These are phyloP conservation scores for Acer yangbiense DNA, from an alignment of 345 rosid species.

Conservation along the genomic window DNA sequence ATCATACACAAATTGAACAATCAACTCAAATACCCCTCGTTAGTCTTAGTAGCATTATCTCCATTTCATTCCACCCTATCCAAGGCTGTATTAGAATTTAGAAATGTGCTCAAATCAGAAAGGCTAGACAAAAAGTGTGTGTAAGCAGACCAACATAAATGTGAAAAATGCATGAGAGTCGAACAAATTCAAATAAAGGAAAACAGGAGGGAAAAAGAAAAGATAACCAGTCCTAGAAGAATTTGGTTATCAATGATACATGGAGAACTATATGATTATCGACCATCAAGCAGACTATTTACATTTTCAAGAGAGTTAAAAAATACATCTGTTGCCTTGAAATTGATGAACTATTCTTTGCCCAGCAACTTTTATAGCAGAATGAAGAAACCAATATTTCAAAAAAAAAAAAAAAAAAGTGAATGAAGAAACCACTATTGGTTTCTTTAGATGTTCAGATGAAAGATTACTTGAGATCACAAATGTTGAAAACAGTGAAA, in stretches of 20 bases:
- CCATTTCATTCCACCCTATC: conserved; percentile 7
- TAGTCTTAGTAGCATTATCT: not conserved
- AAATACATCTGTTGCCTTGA: not conserved
- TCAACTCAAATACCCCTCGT: not conserved
- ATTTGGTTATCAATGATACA: not conserved
- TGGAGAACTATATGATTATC: not conserved
- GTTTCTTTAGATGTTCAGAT: too few species aligned
- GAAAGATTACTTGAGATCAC: too few species aligned
- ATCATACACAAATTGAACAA: not conserved
- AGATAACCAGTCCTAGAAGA: not conserved
- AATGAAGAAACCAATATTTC: too few species aligned
- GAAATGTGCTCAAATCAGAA: not conserved
- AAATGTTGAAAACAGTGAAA: too few species aligned
- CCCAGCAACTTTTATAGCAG: too few species aligned
- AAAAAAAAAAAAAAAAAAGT: too few species aligned
- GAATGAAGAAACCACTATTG: too few species aligned
- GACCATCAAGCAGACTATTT: not conserved
- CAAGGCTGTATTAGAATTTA: too few species aligned
- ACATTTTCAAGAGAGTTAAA: too few species aligned
- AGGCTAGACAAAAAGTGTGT: not conserved
- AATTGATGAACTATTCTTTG: too few species aligned
- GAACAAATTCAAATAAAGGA: not conserved
- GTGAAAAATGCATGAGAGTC: not conserved
- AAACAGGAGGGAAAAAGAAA: not conserved
- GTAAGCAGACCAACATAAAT: not conserved